Percentiles rank a stretch among this genome's conserved stretches.
Conservation (phyloP, 1,284 basidiomycete genomes). For the Trametes versicolor region DNA sequence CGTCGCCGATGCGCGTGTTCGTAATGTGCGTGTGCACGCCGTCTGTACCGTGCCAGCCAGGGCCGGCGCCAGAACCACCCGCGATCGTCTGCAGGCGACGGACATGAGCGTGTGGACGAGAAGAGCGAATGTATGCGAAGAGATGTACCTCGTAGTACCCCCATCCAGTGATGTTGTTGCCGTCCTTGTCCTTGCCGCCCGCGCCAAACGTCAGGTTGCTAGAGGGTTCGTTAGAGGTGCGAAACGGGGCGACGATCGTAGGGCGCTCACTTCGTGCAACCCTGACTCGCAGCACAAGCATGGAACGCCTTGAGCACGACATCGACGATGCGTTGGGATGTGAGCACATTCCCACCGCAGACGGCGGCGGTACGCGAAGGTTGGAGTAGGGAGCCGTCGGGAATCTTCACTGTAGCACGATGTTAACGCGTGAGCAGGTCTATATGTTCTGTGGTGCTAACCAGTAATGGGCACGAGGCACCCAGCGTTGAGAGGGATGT, state of each 20-base stretch:
- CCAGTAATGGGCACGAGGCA: conserved; percentile 85
- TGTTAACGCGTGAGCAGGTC: not conserved
- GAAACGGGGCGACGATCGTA: not conserved
- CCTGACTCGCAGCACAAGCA: conserved; percentile 93
- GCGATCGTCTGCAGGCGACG: conserved; percentile 79
- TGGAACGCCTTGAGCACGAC: conserved; percentile 95
- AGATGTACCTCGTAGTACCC: conserved; percentile 89
- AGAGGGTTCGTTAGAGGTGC: conserved; percentile 18
- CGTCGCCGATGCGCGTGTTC: conserved; percentile 93
- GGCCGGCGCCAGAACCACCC: conserved; percentile 93
- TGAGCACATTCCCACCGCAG: conserved; percentile 93
- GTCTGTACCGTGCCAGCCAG: conserved; percentile 89
- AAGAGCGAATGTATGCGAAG: conserved; percentile 2
- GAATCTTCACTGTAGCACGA: conserved; percentile 73
- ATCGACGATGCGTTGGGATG: conserved; percentile 94
- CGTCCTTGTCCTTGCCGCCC: conserved; percentile 87
- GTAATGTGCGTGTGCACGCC: conserved; percentile 94
- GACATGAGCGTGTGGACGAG: not conserved
- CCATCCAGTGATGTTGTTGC: conserved; percentile 83
- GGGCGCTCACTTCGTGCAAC: conserved; percentile 83
- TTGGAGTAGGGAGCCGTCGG: conserved; percentile 80
- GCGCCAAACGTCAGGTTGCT: conserved; percentile 93
- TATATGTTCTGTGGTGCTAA: conserved; percentile 44
- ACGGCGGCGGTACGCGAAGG: conserved; percentile 91
- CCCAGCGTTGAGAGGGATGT: conserved; percentile 95